Evolutionary conservation across 225 moss, liverwort and hornwort genomes (phyloP).

Genomic region (Rhytidiadelphus loreus): DNA sequence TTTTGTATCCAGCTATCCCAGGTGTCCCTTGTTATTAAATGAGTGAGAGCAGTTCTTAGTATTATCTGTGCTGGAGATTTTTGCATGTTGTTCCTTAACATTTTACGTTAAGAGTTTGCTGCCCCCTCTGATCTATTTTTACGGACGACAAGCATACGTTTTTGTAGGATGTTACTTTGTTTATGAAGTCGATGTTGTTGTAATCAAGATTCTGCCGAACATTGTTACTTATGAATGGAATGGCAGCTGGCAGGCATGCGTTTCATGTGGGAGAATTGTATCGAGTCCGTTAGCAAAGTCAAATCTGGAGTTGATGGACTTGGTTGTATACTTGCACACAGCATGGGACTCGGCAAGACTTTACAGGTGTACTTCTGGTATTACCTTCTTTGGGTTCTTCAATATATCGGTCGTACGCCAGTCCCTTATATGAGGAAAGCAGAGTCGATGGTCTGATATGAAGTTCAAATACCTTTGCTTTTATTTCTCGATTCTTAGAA

Average conservation of each 20-base stretch:
- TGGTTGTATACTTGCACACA: conserved; percentile 97
- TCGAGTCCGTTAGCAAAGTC: conserved; percentile 74
- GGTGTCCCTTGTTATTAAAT: background rate
- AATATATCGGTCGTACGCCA: background rate
- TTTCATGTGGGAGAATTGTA: conserved; percentile 97
- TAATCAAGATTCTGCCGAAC: background rate
- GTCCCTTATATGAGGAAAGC: background rate
- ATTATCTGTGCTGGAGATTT: background rate
- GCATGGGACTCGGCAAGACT: conserved; percentile 99
- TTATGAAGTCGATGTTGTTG: background rate
- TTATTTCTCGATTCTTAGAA: background rate
- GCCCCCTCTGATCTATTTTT: background rate
- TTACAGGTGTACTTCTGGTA: conserved; percentile 54
- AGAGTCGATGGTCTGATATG: background rate
- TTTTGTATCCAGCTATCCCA: background rate
- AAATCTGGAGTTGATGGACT: conserved; percentile 54
- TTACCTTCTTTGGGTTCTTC: background rate
- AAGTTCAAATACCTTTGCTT: background rate
- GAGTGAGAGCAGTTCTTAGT: background rate
- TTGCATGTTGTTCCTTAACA: background rate
- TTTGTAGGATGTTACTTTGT: background rate
- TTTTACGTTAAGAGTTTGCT: background rate
- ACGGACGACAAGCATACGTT: background rate
- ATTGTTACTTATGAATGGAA: conserved; percentile 17
- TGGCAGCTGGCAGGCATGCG: conserved; percentile 82